A percentile compares a stretch with the other conserved stretches of the same genome.
Conservation (phyloP, 306 rosid genomes). For the Carpinus fangiana region DNA sequence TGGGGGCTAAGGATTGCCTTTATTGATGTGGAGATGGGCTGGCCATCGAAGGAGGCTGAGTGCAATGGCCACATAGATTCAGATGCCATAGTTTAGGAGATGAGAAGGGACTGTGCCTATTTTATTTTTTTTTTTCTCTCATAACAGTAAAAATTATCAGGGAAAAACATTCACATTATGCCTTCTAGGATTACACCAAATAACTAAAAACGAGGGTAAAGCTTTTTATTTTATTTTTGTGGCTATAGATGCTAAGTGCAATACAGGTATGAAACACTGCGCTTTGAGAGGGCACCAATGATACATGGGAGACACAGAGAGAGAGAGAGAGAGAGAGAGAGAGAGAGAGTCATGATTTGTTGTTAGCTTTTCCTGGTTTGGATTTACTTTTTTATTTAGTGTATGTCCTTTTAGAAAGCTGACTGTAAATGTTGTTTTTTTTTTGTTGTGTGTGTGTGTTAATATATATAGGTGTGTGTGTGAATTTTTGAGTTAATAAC, state of each 20-base stretch:
- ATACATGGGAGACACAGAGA: neutral
- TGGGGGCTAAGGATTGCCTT: too few relatives aligned
- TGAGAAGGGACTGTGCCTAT: neutral
- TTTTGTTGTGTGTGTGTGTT: neutral
- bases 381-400: neutral
- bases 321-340: too few relatives aligned
- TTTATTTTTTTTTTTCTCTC: neutral
- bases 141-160: neutral
- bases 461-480: too few relatives aligned
- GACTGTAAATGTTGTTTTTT: neutral
- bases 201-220: neutral
- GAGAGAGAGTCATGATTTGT: neutral
- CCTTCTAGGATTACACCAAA: neutral
- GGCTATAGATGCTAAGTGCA: neutral
- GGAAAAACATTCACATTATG: neutral
- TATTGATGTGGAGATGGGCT: too few relatives aligned
- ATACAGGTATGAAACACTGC: neutral
- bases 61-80: neutral
- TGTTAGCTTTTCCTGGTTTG: neutral
- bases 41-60: too few relatives aligned
- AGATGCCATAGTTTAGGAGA: neutral
- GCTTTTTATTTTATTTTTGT: neutral
- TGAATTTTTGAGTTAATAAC: too few relatives aligned
- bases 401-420: neutral
- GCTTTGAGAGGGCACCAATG: neutral